Evolutionary conservation across 2,329 filamentous ascomycete species (phyloP).

Genomic region (Trichoderma oligosporum): DNA sequence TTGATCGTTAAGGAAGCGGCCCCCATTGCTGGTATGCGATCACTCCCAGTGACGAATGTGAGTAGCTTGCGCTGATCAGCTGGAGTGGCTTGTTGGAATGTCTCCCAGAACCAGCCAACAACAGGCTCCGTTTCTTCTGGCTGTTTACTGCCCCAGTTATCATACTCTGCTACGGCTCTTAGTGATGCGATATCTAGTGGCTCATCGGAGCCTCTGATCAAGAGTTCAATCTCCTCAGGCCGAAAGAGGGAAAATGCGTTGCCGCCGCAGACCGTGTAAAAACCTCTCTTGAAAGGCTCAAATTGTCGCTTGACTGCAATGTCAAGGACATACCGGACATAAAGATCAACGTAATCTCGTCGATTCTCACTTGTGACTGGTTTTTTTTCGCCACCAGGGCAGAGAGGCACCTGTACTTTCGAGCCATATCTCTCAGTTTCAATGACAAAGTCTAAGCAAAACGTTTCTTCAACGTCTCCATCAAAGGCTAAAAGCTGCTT

Average conservation of each 20-base stretch:
- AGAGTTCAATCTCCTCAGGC: constrained; percentile 85
- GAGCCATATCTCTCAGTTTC: constrained; percentile 75
- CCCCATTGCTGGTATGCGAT: constrained; percentile 85
- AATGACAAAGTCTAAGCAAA: constrained; percentile 77
- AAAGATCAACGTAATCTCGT: constrained; percentile 80
- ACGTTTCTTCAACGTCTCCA: constrained; percentile 75
- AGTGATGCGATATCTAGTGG: constrained; percentile 73
- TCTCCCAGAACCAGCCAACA: constrained; percentile 84
- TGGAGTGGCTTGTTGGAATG: constrained; percentile 63
- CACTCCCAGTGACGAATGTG: constrained; percentile 84
- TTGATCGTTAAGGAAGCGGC: constrained; percentile 74
- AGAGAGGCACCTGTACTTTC: constrained; percentile 63
- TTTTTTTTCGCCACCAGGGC: constrained; percentile 66
- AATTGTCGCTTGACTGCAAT: constrained; percentile 76
- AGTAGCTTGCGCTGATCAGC: constrained; percentile 73
- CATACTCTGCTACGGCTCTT: constrained; percentile 72
- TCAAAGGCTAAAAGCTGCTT: constrained; percentile 75
- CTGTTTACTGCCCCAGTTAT: constrained; percentile 65
- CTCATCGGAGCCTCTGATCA: constrained; percentile 82
- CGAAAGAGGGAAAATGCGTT: constrained; percentile 84
- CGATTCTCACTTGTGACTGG: constrained; percentile 81
- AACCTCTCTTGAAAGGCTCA: constrained; percentile 89
- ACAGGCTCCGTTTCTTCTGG: constrained; percentile 61
- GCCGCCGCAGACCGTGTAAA: constrained; percentile 86
- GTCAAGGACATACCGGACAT: constrained; percentile 77